phyloP scores from a whole-genome alignment of 306 rosid species.

The Ochetophila trinervis region DNA sequence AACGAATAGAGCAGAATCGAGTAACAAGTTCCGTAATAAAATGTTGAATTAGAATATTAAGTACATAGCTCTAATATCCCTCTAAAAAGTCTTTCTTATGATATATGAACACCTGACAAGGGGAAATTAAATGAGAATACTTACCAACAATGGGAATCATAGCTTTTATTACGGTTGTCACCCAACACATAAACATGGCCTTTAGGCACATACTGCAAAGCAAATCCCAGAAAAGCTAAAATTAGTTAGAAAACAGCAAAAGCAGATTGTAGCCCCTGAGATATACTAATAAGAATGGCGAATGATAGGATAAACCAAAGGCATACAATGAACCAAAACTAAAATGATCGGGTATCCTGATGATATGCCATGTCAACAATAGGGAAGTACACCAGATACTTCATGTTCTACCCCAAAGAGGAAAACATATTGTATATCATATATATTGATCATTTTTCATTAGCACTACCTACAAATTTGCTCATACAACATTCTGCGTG shows the following conservation, averaged over 20 bases:
- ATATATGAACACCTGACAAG: too few relatives aligned
- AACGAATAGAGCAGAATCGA: not conserved
- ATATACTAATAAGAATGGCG: not conserved
- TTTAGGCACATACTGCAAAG: conserved; percentile 67
- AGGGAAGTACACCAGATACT: too few relatives aligned
- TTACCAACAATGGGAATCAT: conserved; percentile 76
- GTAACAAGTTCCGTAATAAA: too few relatives aligned
- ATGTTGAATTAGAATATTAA: not conserved
- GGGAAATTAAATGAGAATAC: conserved; percentile 10
- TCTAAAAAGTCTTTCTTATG: not conserved
- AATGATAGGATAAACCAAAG: not conserved
- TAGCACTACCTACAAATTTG: not conserved
- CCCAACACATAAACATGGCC: conserved; percentile 88
- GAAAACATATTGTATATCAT: too few relatives aligned
- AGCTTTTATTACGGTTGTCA: conserved; percentile 85
- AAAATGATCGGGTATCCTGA: not conserved
- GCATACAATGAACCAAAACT: conserved; percentile 11
- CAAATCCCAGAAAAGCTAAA: conserved; percentile 10
- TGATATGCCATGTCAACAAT: too few relatives aligned
- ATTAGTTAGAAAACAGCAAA: not conserved
- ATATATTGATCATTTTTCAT: conserved; percentile 3
- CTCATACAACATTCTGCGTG: not conserved
- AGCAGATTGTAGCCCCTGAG: not conserved
- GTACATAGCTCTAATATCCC: not conserved
- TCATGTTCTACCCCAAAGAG: too few relatives aligned